Evolutionary conservation across 192 early-diverging fungal genomes (phyloP), one percentile per base, ranked within the genome.

Genomic region (Coemansia sp.): DNA sequence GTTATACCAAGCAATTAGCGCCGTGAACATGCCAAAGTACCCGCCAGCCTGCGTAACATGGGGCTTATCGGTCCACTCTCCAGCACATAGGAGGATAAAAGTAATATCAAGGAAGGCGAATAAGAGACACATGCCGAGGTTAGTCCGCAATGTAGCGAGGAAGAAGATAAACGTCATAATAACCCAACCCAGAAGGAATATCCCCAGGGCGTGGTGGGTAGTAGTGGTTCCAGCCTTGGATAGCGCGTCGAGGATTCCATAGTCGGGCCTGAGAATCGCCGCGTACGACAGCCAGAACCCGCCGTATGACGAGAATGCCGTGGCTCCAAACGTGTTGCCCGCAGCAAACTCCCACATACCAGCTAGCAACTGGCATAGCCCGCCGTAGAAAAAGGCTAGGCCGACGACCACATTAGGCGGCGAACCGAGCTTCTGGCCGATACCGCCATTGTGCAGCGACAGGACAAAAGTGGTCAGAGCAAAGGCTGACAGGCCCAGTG

Each of bases 311-410:
- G 88, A 83, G 78, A 93, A 93, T 10, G 89, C 90, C 12, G 90
- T 93, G 59, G 91, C 91, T 70, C 92, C 91, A 85, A 94, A 93
- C 10, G 90, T 92, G 70, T 94, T 93, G 59, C 90, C 88, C 4
- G 78, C 74, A 37, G 85, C 84, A 74, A 92, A 92, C 84, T 93
- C 91, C 92, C 90, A 92, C 91, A 93, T 92, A 59, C 92, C 93
- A 60, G 91, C 92, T 12, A 90, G 74, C 36, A 93, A 75, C 81
- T 94, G 92, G 60, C 84, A 76, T 27, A 93, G 55, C 5, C 93
- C 93, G 55, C 92, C 91, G 71, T 92, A 92, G 70, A 91, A 93
- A 46, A 91, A 67, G 12, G 89, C 89, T 8, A 90, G 75, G 57
- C 89, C 89, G 10, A 88, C 60, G 19, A 91, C 87, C 34, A 92